Evolutionary conservation across 2,329 filamentous ascomycete genomes (phyloP), one percentile per base, ranked within the genome.

Genomic region (Stagonosporopsis rhizophila): DNA sequence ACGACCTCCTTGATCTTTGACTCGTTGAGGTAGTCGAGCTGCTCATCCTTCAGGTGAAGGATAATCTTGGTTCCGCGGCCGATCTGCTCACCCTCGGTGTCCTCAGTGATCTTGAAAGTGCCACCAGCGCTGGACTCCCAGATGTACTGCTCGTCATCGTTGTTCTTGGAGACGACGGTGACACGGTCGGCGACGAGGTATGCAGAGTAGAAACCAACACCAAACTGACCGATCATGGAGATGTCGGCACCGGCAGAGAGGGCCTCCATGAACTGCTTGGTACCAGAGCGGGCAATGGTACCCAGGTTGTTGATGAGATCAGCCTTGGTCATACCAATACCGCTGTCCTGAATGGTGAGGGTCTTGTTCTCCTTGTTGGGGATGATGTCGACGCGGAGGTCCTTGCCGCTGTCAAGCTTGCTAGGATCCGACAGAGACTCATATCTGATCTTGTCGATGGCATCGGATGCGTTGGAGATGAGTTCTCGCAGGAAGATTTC

Each of bases 211-310:
- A 99, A 99, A 90, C 95, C 95, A 75, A 99, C 95, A 96, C 95
- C 95, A 81, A 99, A 99, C 85, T 99, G 95, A 77, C 95, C 95
- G 80, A 99, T 99, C 95, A 99, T 98, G 83, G 95, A 98, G 71
- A 99, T 95, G 82, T 99, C 95, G 78, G 95, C 95, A 85, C 95
- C 95, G 68, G 95, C 95, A 71, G 92, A 94, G 72, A 99, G 88
- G 65, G 95, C 95, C 87, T 99, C 95, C 95, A 99, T 99, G 84
- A 99, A 99, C 85, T 98, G 95, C 89, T 99, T 99, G 81, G 95
- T 99, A 68, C 95, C 95, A 62, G 95, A 99, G 79, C 95, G 92
- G 79, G 95, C 95, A 81, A 99, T 99, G 72, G 95, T 99, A 85
- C 95, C 95, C 69, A 99, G 88, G 87, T 99, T 99, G 90, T 99